phyloP scores from a whole-genome alignment of 129 eudicot species.

The Lactuca sativa region DNA sequence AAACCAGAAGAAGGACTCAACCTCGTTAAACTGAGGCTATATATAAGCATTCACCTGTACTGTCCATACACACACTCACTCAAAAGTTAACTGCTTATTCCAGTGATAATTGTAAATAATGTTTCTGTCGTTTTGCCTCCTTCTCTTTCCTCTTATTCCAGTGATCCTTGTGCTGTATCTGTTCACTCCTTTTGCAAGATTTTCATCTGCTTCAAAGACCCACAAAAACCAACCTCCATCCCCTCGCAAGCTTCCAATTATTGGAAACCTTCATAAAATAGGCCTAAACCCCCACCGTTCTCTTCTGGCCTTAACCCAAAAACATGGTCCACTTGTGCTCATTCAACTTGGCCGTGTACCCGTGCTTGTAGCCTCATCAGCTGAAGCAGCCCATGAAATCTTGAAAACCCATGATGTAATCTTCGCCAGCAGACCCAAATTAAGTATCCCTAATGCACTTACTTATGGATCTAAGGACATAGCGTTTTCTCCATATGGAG shows the following conservation, averaged over 20 bases:
- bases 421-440: constrained; percentile 33
- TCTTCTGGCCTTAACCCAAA: constrained; percentile 19
- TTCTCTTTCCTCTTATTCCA: background rate
- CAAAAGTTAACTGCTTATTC: too few relatives aligned
- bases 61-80: too few relatives aligned
- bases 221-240: constrained; percentile 38
- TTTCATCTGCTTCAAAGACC: background rate
- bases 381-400: constrained; percentile 32
- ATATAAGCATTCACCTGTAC: too few relatives aligned
- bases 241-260: constrained; percentile 41
- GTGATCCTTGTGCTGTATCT: background rate
- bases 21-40: too few relatives aligned
- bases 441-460: constrained; percentile 4
- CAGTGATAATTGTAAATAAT: background rate
- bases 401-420: constrained; percentile 39
- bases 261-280: constrained; percentile 49
- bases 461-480: constrained; percentile 30
- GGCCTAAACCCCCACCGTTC: constrained; percentile 39
- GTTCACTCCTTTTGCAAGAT: constrained; percentile 8
- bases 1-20: too few relatives aligned
- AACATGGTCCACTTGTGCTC: constrained; percentile 41
- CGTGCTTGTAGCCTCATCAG: constrained; percentile 32
- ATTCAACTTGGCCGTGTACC: constrained; percentile 38
- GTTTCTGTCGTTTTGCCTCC: background rate
- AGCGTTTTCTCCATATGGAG: constrained; percentile 32